Conservation (phyloP, 257 asterid species). For the Catharanthus roseus region DNA sequence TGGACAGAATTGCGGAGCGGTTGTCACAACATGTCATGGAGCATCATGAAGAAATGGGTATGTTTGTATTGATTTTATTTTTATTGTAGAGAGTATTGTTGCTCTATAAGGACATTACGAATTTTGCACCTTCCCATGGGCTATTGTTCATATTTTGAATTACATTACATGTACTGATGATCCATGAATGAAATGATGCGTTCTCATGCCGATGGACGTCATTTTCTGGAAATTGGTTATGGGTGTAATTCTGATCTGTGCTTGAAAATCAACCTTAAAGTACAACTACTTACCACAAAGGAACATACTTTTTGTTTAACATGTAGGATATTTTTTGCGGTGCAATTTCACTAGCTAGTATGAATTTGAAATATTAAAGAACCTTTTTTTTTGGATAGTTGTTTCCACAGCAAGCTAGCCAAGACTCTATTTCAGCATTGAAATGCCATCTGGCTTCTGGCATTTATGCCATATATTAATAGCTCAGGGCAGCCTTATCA, state of each 20-base stretch:
- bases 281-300: neutral
- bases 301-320: neutral
- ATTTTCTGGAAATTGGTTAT: neutral
- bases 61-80: slow-evolving; percentile 14
- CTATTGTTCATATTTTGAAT: neutral
- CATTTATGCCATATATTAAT: neutral
- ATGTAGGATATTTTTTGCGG: neutral
- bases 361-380: neutral
- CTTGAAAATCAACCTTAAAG: neutral
- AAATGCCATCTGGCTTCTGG: neutral
- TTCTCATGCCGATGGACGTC: neutral
- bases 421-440: neutral
- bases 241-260: neutral
- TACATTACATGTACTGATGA: neutral
- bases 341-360: neutral
- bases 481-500: neutral
- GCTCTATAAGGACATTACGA: neutral
- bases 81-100: neutral
- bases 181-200: neutral
- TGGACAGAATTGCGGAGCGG: slow-evolving; percentile 83
- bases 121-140: neutral
- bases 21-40: slow-evolving; percentile 95
- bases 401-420: neutral
- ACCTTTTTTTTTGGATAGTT: neutral
- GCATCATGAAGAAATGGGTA: slow-evolving; percentile 99